Evolutionary conservation across 2,329 filamentous ascomycete genomes (phyloP).

Genomic region (Chaetomium globosum): DNA sequence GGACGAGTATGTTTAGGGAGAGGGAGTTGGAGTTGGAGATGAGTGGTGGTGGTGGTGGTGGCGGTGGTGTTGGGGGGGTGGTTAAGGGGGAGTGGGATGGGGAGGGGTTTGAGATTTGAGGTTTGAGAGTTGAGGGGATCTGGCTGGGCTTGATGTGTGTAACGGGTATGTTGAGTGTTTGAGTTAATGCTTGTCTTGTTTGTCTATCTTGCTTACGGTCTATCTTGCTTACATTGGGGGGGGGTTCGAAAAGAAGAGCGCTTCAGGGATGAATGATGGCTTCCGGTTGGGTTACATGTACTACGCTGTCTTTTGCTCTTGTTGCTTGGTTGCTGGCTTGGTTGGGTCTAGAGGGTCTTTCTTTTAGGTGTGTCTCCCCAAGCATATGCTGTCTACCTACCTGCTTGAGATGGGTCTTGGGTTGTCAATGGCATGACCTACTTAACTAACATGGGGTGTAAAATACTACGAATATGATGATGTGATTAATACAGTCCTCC

Average conservation of each 20-base stretch:
- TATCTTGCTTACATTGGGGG: neutral
- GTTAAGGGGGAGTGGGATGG: slow-evolving; percentile 20
- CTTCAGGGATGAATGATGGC: neutral
- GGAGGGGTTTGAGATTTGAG: slow-evolving; percentile 17
- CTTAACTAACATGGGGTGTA: neutral
- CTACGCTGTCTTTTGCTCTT: neutral
- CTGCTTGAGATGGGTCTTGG: neutral
- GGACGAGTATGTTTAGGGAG: slow-evolving; percentile 15
- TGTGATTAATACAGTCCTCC: neutral
- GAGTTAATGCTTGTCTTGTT: no score
- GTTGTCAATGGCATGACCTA: neutral
- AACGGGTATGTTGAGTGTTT: no score
- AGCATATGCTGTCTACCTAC: no score
- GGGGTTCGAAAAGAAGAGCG: neutral
- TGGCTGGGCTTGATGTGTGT: neutral
- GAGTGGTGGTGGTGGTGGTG: neutral
- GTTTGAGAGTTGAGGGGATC: neutral
- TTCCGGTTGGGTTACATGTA: neutral
- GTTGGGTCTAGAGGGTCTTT: slow-evolving; percentile 12
- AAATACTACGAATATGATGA: slow-evolving; percentile 8
- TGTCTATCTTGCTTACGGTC: neutral
- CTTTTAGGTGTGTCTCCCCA: neutral
- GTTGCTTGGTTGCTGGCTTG: slow-evolving; percentile 1
- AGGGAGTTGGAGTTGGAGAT: slow-evolving; percentile 24
- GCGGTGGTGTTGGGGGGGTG: no score